phyloP scores from a whole-genome alignment of 768 basidiomycete species.

The Pleurotus tuoliensis region DNA sequence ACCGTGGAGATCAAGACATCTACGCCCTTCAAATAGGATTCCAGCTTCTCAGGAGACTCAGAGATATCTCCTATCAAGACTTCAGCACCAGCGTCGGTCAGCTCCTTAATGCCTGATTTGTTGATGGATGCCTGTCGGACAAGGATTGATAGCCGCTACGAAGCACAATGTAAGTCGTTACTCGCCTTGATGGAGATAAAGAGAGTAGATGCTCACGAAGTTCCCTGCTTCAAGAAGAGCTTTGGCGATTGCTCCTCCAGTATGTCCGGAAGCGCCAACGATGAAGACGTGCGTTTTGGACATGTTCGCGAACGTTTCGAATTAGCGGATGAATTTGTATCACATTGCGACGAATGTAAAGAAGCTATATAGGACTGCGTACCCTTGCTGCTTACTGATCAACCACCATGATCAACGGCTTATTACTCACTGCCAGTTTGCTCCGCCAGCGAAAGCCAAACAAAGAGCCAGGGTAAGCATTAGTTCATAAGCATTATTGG shows the following conservation, averaged over 20 bases:
- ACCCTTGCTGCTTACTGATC: too few relatives aligned
- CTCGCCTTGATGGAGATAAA: background rate
- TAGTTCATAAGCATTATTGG: too few relatives aligned
- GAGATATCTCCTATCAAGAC: background rate
- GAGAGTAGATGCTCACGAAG: background rate
- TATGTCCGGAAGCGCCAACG: background rate
- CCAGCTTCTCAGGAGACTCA: background rate
- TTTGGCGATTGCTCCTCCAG: background rate
- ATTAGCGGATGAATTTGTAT: too few relatives aligned
- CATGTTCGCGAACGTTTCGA: background rate
- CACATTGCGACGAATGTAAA: too few relatives aligned
- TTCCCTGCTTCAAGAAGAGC: background rate
- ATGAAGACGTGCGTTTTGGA: background rate
- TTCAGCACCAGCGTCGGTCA: background rate
- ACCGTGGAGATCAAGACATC: constrained; percentile 3
- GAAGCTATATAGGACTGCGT: too few relatives aligned
- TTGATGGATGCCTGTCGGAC: background rate
- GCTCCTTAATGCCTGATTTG: background rate
- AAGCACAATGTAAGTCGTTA: background rate
- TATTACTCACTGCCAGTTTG: too few relatives aligned
- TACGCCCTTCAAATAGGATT: background rate
- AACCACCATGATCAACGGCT: too few relatives aligned
- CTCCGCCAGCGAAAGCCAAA: too few relatives aligned
- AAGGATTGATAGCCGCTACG: background rate
- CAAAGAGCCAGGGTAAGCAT: too few relatives aligned